Evolutionary conservation across 257 asterid species (phyloP).

Genomic region (Salvia rosmarinus): DNA sequence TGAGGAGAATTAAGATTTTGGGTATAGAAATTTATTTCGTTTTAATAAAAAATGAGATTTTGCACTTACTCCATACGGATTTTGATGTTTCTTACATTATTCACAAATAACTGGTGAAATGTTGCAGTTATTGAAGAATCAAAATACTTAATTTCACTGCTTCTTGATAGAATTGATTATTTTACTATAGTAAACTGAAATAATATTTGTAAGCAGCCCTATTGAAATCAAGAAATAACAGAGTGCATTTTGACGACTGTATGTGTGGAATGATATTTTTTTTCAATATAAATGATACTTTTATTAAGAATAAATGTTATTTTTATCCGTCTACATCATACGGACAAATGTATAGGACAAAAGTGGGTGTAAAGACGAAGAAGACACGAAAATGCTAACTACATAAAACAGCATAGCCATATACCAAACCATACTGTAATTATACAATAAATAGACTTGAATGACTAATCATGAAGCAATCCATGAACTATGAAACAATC

Average conservation of each 20-base stretch:
- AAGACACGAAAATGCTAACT: neutral
- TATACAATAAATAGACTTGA: conserved; percentile 6
- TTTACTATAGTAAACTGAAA: neutral
- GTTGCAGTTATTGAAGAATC: neutral
- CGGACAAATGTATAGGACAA: no score
- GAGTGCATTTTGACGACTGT: no score
- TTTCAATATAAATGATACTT: no score
- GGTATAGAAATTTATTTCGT: neutral
- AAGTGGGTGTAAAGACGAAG: no score
- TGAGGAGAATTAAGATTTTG: conserved; percentile 45
- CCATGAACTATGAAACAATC: neutral
- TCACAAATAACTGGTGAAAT: neutral
- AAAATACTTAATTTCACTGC: neutral
- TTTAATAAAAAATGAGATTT: conserved; percentile 10
- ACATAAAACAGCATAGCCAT: conserved; percentile 12
- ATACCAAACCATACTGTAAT: conserved; percentile 4
- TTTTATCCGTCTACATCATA: no score
- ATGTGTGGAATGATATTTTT: no score
- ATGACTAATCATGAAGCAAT: no score
- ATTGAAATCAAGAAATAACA: neutral
- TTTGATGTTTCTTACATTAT: conserved; percentile 21
- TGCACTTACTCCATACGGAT: neutral
- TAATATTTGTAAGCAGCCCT: neutral
- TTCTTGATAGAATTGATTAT: conserved; percentile 6
- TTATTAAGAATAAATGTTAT: no score